Base-by-base conservation (phyloP, 2,329 filamentous ascomycete species). In the Myriosclerotinia curreyana region DNA sequence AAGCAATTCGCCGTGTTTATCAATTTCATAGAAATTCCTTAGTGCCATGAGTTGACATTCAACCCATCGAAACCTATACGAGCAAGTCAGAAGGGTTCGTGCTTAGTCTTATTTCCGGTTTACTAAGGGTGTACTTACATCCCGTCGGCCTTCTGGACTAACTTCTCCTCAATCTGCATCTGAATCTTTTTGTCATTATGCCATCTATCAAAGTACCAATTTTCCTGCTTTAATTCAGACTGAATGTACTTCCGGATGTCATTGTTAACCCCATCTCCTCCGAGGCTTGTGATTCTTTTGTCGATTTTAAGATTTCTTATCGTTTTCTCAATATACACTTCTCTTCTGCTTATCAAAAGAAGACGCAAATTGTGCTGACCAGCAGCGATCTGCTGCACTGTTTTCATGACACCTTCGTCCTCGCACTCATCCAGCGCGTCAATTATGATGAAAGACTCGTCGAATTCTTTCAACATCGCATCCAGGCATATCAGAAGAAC, bases 131-230 rank as follows among this genome's bases (percentile, higher is more conserved):
- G 9, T 46, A 31, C 72, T 67, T 69, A 75, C 73, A 74, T 75
- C 62, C 73, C 73, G 50, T 71, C 59, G 6, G 72, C 68, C 38
- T 72, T 72, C 12, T 68, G 2, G 9, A 67, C 65, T 14, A 75
- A 46, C 34, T 36, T 42, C 34, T 5, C 49, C 56, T 74, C 67
- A 38, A 38, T 14, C 36, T 38, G 36, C 46, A 73, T 74, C 22
- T 71, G 22, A 12, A 58, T 9, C 11, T 52, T 44, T 25, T 56
- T 15, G 6, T 63, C 42, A n/a, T 20, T 3, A 9, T 28, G 20
- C 54, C 54, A 58, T 58, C 31, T 58, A 9, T 25, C 20, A 17
- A 58, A 31, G 9, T 31, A 11, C n/a, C n/a, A 22, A 31, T 31
- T 31, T 31, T 58, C 40, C 6, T 58, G n/a, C 2, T 22, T 22